Evolutionary conservation across 441 rosid genomes (phyloP).

Genomic region (Populus tomentosa): DNA sequence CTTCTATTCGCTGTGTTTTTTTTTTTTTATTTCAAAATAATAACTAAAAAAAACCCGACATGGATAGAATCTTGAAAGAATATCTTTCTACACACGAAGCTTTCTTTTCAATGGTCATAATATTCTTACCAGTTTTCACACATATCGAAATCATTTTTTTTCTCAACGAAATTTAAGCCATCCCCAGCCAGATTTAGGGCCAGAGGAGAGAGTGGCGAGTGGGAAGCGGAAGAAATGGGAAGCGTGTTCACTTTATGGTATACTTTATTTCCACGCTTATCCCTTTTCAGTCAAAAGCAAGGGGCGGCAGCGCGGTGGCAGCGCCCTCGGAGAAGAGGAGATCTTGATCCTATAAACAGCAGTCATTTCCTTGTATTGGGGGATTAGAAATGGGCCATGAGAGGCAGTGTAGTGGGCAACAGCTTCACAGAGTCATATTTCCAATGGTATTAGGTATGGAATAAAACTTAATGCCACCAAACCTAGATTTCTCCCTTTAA

Average conservation of each 20-base stretch:
- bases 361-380: neutral
- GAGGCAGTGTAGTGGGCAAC: neutral
- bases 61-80: no score
- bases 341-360: neutral
- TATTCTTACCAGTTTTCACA: no score
- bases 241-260: neutral
- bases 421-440: neutral
- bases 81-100: no score
- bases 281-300: conserved; percentile 4
- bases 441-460: neutral
- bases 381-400: neutral
- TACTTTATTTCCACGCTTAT: neutral
- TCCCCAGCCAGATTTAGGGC: no score
- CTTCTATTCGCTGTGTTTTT: no score
- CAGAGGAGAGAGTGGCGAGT: no score
- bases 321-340: neutral
- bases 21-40: no score
- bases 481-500: neutral
- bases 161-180: no score
- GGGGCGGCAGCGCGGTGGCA: no score
- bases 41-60: no score
- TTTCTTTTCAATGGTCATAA: no score
- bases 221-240: neutral
- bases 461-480: conserved; percentile 7
- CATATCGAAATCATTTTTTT: no score